Conservation (phyloP, 371 early-diverging fungal species). For the Phascolomyces articulosus region DNA sequence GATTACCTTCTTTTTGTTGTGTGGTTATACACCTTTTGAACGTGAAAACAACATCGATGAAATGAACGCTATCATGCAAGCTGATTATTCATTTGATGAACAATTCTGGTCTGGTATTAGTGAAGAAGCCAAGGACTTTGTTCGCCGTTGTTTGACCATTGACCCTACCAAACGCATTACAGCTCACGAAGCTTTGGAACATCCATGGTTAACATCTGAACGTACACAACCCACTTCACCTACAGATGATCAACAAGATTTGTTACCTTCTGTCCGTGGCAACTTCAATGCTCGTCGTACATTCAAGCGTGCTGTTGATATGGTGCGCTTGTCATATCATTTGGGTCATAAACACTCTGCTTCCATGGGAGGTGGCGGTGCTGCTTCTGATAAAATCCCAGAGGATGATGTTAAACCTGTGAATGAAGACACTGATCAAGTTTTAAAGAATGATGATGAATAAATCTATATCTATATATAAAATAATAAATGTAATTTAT, state of each 20-base stretch:
- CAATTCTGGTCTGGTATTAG: conserved; percentile 76
- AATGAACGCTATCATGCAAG: conserved; percentile 74
- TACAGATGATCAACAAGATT: conserved; percentile 40
- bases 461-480: not conserved
- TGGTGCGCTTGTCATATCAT: conserved; percentile 55
- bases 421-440: conserved; percentile 47
- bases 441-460: conserved; percentile 34
- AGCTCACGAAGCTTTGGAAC: conserved; percentile 72
- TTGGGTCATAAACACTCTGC: conserved; percentile 43
- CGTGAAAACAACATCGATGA: conserved; percentile 62
- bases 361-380: conserved; percentile 19
- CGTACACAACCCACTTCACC: conserved; percentile 33
- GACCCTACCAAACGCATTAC: conserved; percentile 79
- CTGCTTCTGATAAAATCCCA: conserved; percentile 1
- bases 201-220: conserved; percentile 68
- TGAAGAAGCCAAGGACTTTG: conserved; percentile 79
- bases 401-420: conserved; percentile 41
- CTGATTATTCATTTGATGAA: conserved; percentile 77
- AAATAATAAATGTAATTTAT: too few species aligned
- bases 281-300: conserved; percentile 85
- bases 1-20: conserved; percentile 86
- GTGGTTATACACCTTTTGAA: conserved; percentile 93
- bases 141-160: conserved; percentile 72
- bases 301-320: conserved; percentile 71
- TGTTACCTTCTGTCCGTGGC: conserved; percentile 77